These are phyloP conservation scores for Sonneratia caseolaris DNA, from an alignment of 345 rosid species.

Conservation along the genomic window DNA sequence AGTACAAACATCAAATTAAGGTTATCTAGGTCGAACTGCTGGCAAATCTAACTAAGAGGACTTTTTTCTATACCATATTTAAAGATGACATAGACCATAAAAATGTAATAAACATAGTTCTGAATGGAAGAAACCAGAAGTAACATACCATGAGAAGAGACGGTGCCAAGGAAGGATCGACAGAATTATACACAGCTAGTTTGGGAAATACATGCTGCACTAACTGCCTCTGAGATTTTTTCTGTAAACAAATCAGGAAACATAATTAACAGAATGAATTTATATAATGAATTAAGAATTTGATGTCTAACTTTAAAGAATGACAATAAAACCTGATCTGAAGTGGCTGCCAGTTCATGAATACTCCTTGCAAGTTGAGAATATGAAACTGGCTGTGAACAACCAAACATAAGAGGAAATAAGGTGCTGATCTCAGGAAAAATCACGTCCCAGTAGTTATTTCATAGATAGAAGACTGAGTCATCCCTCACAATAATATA, in stretches of 20 bases:
- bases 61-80: background rate
- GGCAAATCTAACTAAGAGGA: background rate
- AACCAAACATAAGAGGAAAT: conserved; percentile 7
- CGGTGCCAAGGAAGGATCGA: conserved; percentile 96
- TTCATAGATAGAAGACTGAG: background rate
- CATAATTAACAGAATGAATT: conserved; percentile 4
- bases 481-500: background rate
- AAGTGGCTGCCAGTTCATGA: conserved; percentile 90
- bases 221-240: conserved; percentile 87
- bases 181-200: conserved; percentile 95
- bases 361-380: conserved; percentile 98
- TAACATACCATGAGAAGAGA: conserved; percentile 92
- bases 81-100: background rate
- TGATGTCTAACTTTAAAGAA: conserved; percentile 1
- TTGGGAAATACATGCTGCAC: conserved; percentile 91
- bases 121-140: background rate
- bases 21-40: background rate
- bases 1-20: background rate
- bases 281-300: conserved; percentile 1
- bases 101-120: background rate
- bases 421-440: background rate
- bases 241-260: conserved; percentile 32
- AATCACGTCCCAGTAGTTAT: background rate
- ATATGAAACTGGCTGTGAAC: conserved; percentile 84
- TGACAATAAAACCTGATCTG: conserved; percentile 60